Base-by-base conservation (phyloP, 352 stramenopile species). In the Phytophthora boehmeriae region DNA sequence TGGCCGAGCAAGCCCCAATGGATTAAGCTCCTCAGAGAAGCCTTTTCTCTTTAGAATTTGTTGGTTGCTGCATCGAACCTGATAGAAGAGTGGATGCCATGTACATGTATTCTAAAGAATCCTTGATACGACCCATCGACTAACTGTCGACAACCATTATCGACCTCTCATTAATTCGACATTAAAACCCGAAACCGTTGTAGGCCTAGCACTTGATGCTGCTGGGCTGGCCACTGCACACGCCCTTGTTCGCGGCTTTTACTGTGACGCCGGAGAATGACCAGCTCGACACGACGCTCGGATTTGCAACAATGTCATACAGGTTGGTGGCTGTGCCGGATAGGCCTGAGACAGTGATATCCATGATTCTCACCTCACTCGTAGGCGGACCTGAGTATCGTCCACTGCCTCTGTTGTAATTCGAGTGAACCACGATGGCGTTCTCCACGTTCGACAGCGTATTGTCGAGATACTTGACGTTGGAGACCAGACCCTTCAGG, bases 221-320 rank as follows among this genome's bases (percentile, higher is more conserved):
- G 36, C 28, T 59, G 27, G 63, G 63, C 20, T 48, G 45, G 34
- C 63, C 63, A 9, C 43, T 63, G 20, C 53, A 39, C 27, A 49
- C 56, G 19, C 63, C 57, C 34, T 55, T 58, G 14, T 52, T 48
- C 17, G 43, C 52, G 32, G 46, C 58, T 25, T 47, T 55, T 19
- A 68, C 58, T 17, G 35, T 45, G 28, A 67, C 53, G 25, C 48
- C 53, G 19, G 53, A 63, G 58, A 73, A 68, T 34, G 49, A 50
- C 64, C 64, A 73, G 54, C 51, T 50, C 5, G 59, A 70, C 25
- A 73, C 65, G 1, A 65, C 65, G 9, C 58, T 56, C 10, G 54
- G 41, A 35, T 71, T 75, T 2, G 43, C 61, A 20, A 58, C 30
- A 28, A 75, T 63, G 48, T 75, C 52, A 52, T 71, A 75, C 14